Evolutionary conservation across 768 basidiomycete species (phyloP), one percentile per base, ranked within the genome.

Genomic region (Strobilomyces dryophilus): DNA sequence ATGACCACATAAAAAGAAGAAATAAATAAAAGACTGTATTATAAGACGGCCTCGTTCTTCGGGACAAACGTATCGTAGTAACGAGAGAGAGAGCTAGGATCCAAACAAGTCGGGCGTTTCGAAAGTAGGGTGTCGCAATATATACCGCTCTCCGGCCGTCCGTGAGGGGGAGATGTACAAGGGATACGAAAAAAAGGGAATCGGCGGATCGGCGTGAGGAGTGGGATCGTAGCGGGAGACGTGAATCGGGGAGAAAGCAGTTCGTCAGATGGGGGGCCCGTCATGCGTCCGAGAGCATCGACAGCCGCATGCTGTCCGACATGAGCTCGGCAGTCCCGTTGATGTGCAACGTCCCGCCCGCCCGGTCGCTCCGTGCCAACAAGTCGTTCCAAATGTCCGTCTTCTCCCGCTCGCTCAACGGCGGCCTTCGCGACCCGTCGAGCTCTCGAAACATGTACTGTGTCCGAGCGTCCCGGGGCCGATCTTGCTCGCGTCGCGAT

Each of bases 281-380:
- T 29, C 29, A 29, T 9, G 29, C 29, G 29, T 67, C 67, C 5
- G 67, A 71, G 32, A 45, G 39, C 12, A 29, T 59, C 4, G 77
- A 79, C 47, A 76, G 70, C 8, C 74, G 68, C 26, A 77, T 45
- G 26, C 52, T 69, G 53, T 79, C 78, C 49, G 78, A 77, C 60
- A 78, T 61, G 48, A 81, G 67, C 18, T 70, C 73, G 6, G 27
- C 54, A 20, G 52, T 44, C 8, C 74, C 72, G 10, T 59, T 52
- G 7, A 89, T 63, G 59, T 82, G 85, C 50, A 90, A 63, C 48
- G 89, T 91, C 41, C 89, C 89, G 1, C 89, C 89, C 1, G 89
- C 89, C 47, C 69, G 68, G 39, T 76, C 84, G 60, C 87, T 89
- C 59, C 78, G 74, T 63, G 80, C 77, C 54, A 89, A 67, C 50